Base-by-base conservation (phyloP, 176 grass and related monocot genomes). In the Carex cristatella region DNA sequence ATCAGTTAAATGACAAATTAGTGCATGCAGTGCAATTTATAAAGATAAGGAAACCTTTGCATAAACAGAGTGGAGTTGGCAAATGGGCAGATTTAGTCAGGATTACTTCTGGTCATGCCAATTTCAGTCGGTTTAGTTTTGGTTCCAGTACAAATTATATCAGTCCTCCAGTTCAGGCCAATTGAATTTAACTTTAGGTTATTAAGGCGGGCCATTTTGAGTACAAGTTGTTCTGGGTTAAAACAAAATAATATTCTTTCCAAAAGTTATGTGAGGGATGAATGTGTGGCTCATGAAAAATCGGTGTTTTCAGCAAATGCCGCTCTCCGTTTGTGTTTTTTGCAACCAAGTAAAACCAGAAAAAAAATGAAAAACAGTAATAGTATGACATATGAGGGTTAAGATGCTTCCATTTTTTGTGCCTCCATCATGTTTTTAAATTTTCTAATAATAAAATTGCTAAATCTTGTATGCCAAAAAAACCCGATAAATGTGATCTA, bases 321-420 rank as follows among this genome's bases (percentile, higher is more conserved):
- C 48, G 32, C 42, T 12, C 5, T 55, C 27, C 7, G 51, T 74
- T 74, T 1, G 18, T 28, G 30, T 67, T 44, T 38, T 51, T 40
- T 23, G 16, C 60, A 81, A 81, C 37, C 2, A 51, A 86, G 72
- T 19, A 18, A 18, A 87, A 86, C 16, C 72, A 69, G 78, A 86
- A 73, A 84, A 23, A 84, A 85, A 71, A 7, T 48, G 42, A 80
- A 87, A 86, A 48, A 71, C 28, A 7, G 83, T 5, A 81, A 46
- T 54, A 38, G 28, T 57, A 70, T 44, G 51, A 38, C 31, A 40
- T 49, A 40, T 58, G 48, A 51, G 9, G 10, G 48, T 51, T 51
- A 9, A 51, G 11, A 51, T 51, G 48, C 48, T 2, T 51, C 48
- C 48, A 51, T 51, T 51, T 51, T 51, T 51, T 51, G 48, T 51